Evolutionary conservation across 2,329 filamentous ascomycete genomes (phyloP), one percentile per base, ranked within the genome.

Genomic region (Xylaria sp.): DNA sequence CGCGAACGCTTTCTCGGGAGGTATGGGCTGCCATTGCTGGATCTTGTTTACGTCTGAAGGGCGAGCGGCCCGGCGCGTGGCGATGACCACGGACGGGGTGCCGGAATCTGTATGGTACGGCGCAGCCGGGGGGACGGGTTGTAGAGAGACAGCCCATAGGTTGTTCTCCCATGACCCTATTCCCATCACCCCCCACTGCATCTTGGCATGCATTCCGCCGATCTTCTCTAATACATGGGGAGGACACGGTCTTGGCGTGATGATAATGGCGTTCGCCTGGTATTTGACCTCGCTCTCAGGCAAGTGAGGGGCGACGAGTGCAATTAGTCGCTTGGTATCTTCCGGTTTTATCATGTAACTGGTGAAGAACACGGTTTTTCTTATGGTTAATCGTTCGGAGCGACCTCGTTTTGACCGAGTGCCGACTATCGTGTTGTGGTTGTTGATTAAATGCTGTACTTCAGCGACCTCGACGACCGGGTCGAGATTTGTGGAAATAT

Each of bases 191-290:
- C 93, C 89, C 93, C 95, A 99, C 48, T 84, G 89, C 81, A 97
- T 87, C 80, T 91, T 95, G 74, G 88, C 90, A 39, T 94, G 93
- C 76, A 97, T 89, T 32, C 95, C 95, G 50, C 96, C 96, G 11
- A 96, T 91, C 79, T 93, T 96, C 61, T 92, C 87, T 36, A 98
- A 82, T 24, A 97, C 90, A 71, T 85, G 87, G 59, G 86, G 84
- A 2, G 92, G 89, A 58, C 92, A 93, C 0, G 92, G 89, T 11
- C 92, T 90, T 0, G 93, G 91, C 45, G 91, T 92, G 77, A 99
- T 98, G 75, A 98, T 86, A 74, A 99, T 94, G 79, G 91, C 95
- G 81, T 97, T 97, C 54, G 91, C 94, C 74, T 97, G 90, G 69
- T 90, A 88, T 71, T 93, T 93, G 71, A 97, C 83, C 60, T 97